Base-by-base conservation (phyloP, 352 stramenopile species). In the Phytophthora sansomeana region DNA sequence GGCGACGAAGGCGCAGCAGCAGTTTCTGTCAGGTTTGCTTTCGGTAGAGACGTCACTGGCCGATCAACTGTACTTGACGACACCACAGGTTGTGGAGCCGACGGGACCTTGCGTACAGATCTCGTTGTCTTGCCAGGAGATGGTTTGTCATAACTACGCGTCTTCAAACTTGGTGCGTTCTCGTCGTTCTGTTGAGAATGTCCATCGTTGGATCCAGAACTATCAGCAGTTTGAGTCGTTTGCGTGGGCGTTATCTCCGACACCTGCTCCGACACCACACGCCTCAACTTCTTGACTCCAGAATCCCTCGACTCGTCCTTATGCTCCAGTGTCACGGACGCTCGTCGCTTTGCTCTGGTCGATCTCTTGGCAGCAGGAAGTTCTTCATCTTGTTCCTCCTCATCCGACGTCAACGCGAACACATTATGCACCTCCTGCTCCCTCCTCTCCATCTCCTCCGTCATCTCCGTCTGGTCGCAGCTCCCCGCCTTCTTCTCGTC, bases 161-260 rank as follows among this genome's bases (percentile, higher is more conserved):
- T 44, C 4, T 41, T 43, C 7, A 26, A n/a, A 10, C 13, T 63
- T 60, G 36, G 35, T 9, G 11, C 24, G 26, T 57, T 49, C 21
- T 57, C 56, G 26, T 60, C 39, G 32, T 39, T 47, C 29, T 43
- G 1, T 8, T 6, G 26, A 5, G 59, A 39, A 33, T 46, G 35
- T 57, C 42, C 41, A 19, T 19, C 38, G 16, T 57, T 28, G 21
- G 49, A 60, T 8, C 28, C n/a, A n/a, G n/a, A n/a, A n/a, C n/a
- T n/a, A n/a, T n/a, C n/a, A n/a, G n/a, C 19, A 35, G 32, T 6
- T 47, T 63, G 52, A 16, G 60, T 68, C 0, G 60, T 57, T 68
- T 57, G 60, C 11, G 51, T 58, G 13, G 28, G 43, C 17, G 50
- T 44, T 14, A 55, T 19, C 3, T 51, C 42, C n/a, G n/a, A n/a